These are phyloP conservation scores for Jaenimonas drosophilae DNA, from an alignment of 208 protist species.

Conservation along the genomic window DNA sequence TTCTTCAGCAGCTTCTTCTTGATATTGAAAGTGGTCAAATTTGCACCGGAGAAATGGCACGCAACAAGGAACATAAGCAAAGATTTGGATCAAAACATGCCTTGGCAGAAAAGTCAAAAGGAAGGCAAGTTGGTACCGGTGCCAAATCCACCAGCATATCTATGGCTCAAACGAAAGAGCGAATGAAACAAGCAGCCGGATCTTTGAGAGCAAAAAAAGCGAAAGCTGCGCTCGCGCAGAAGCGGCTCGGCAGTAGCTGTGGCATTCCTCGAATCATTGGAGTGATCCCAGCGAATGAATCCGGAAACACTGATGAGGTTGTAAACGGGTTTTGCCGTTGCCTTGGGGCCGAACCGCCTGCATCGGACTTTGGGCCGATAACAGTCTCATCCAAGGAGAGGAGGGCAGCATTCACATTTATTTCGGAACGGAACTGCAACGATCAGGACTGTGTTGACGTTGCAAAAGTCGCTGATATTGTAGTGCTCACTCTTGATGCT, in stretches of 20 bases:
- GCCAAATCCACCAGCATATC: conserved; percentile 22
- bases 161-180: conserved; percentile 37
- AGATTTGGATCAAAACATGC: conserved; percentile 26
- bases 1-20: too few species aligned
- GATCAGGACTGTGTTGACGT: conserved; percentile 78
- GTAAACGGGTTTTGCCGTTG: conserved; percentile 39
- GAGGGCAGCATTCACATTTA: conserved; percentile 65
- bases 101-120: conserved; percentile 47
- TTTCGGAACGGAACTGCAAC: conserved; percentile 71
- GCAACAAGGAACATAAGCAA: conserved; percentile 27
- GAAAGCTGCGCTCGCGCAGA: conserved; percentile 27
- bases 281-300: conserved; percentile 76
- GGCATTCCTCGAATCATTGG: conserved; percentile 64
- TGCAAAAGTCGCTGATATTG: conserved; percentile 73
- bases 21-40: background rate
- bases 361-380: conserved; percentile 28
- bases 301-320: conserved; percentile 66
- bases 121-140: conserved; percentile 28
- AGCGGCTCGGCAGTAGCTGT: conserved; percentile 31
- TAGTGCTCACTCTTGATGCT: conserved; percentile 68
- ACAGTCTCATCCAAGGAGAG: conserved; percentile 50
- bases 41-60: conserved; percentile 10
- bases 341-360: conserved; percentile 24
- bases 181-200: conserved; percentile 27
- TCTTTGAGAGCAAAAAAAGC: conserved; percentile 37